These are phyloP conservation scores for Eucalyptus sp. DNA, from an alignment of 345 rosid genomes.

Conservation along the genomic window DNA sequence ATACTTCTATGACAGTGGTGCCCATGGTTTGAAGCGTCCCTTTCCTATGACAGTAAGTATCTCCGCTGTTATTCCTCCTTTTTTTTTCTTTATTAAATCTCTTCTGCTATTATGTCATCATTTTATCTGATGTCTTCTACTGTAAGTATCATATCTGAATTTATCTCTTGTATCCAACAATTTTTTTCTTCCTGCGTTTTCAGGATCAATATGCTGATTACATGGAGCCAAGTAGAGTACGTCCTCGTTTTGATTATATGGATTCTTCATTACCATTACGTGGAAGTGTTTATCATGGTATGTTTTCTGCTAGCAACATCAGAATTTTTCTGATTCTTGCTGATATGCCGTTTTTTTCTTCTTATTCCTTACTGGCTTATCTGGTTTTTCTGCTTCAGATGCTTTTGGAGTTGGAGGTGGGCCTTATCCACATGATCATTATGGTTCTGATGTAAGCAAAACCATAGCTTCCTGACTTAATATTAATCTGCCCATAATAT, in stretches of 20 bases:
- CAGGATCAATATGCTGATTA: conserved; percentile 42
- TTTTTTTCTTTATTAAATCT: background rate
- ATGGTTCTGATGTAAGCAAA: conserved; percentile 38
- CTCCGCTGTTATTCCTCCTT: background rate
- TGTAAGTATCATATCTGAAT: background rate
- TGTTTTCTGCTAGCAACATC: background rate
- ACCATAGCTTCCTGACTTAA: background rate
- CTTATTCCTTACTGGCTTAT: background rate
- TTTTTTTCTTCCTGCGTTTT: background rate
- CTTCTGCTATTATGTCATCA: background rate
- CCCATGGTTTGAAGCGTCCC: conserved; percentile 40
- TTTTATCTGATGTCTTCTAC: background rate
- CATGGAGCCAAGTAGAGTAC: conserved; percentile 26
- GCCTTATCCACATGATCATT: conserved; percentile 25
- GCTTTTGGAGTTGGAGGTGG: conserved; percentile 19
- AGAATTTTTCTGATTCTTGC: background rate
- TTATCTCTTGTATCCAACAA: background rate
- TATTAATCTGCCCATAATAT: background rate
- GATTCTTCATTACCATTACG: conserved; percentile 18
- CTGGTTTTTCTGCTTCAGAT: conserved; percentile 19
- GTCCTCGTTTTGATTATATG: conserved; percentile 29
- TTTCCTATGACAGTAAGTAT: conserved; percentile 21
- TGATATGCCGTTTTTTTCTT: background rate
- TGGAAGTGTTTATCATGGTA: conserved; percentile 36
- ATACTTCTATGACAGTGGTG: conserved; percentile 18